phyloP scores from a whole-genome alignment of 2,329 filamentous ascomycete species.

The Verticillium isaacii region DNA sequence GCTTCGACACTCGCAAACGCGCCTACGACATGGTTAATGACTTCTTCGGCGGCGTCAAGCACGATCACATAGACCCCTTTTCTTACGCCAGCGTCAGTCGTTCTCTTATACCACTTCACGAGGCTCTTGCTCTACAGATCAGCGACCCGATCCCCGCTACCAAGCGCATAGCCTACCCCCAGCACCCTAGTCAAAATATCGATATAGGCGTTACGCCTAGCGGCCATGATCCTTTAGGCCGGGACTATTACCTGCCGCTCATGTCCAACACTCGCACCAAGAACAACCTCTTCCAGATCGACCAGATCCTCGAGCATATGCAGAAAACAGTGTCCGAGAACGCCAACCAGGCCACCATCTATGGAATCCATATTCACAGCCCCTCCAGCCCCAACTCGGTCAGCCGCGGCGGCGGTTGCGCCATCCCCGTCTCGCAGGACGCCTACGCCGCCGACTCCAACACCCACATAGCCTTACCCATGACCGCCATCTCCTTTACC shows the following conservation, averaged over 20 bases:
- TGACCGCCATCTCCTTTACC: conserved; percentile 53
- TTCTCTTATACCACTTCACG: conserved; percentile 77
- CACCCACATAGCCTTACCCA: conserved; percentile 56
- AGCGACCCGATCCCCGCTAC: conserved; percentile 40
- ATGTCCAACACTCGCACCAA: conserved; percentile 88
- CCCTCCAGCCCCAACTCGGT: conserved; percentile 41
- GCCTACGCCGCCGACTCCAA: conserved; percentile 39
- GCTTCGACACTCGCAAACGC: conserved; percentile 71
- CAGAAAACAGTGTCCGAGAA: conserved; percentile 95
- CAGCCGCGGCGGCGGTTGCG: conserved; percentile 25
- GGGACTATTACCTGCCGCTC: conserved; percentile 83
- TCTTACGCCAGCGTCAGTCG: conserved; percentile 90
- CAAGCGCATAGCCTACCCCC: conserved; percentile 45
- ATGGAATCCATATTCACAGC: conserved; percentile 70
- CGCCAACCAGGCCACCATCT: conserved; percentile 68
- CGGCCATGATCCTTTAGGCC: conserved; percentile 55
- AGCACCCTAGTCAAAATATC: conserved; percentile 33
- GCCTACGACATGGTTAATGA: conserved; percentile 86
- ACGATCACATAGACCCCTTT: conserved; percentile 79
- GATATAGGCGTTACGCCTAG: conserved; percentile 51
- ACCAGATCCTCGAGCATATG: conserved; percentile 93
- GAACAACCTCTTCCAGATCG: conserved; percentile 88
- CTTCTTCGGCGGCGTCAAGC: conserved; percentile 91
- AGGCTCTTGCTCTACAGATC: conserved; percentile 56
- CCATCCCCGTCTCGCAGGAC: conserved; percentile 28